Conservation (phyloP, 495 filamentous ascomycete genomes). For the Penicillium psychrofluorescens region DNA sequence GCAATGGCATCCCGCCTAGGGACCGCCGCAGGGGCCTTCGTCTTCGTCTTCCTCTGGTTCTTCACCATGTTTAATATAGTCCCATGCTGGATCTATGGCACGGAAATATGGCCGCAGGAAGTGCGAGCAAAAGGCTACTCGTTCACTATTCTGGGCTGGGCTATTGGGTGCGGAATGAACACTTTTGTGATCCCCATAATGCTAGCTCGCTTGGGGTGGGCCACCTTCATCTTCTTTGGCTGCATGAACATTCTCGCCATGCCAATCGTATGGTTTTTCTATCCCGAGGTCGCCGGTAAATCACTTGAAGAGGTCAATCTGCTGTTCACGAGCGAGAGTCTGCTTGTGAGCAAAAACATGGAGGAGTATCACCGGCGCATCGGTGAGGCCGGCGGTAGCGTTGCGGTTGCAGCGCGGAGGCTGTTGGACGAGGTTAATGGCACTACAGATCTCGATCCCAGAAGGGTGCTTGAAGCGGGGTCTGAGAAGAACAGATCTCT, state of each 20-base stretch:
- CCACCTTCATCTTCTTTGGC: slow-evolving; percentile 2
- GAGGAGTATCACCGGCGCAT: slow-evolving; percentile 1
- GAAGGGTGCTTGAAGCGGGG: too few species aligned
- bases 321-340: slow-evolving; percentile 1
- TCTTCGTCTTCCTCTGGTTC: slow-evolving; percentile 3
- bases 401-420: slow-evolving; percentile 1
- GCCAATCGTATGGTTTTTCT: slow-evolving; percentile 1
- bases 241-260: slow-evolving; percentile 1
- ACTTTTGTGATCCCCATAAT: slow-evolving; percentile 2
- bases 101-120: slow-evolving; percentile 4
- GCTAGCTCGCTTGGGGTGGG: slow-evolving; percentile 2
- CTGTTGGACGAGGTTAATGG: slow-evolving; percentile 2
- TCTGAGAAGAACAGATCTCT: too few species aligned
- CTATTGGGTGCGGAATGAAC: slow-evolving; percentile 1
- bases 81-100: slow-evolving; percentile 3
- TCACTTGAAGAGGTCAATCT: slow-evolving; percentile 1
- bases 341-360: slow-evolving; percentile 3
- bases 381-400: slow-evolving; percentile 2
- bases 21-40: background rate
- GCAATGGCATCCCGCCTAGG: slow-evolving; percentile 1
- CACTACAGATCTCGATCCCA: too few species aligned
- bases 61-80: slow-evolving; percentile 4
- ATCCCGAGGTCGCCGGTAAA: background rate
- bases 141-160: slow-evolving; percentile 2
- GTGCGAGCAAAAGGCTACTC: slow-evolving; percentile 2